These are phyloP conservation scores for Colletotrichum costaricense DNA, from an alignment of 2,329 filamentous ascomycete species.

Conservation along the genomic window DNA sequence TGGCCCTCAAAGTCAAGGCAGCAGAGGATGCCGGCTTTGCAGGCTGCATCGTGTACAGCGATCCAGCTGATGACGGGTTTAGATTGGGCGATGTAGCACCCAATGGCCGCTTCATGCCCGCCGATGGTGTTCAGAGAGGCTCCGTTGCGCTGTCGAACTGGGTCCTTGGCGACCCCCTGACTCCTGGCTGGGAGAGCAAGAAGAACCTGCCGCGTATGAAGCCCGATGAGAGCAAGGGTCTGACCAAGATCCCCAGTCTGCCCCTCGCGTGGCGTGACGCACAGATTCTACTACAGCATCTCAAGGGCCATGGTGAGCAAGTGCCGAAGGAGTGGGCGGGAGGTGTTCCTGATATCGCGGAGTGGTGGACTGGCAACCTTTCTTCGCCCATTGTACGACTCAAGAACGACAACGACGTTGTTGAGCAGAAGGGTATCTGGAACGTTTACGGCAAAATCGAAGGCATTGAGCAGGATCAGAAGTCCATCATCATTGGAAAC, in stretches of 20 bases:
- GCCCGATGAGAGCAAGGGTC: slow-evolving; percentile 75
- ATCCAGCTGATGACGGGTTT: slow-evolving; percentile 88
- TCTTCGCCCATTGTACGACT: slow-evolving; percentile 83
- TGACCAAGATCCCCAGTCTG: slow-evolving; percentile 88
- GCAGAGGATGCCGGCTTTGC: slow-evolving; percentile 87
- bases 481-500: slow-evolving; percentile 90
- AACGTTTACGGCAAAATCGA: slow-evolving; percentile 88
- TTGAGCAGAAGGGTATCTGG: slow-evolving; percentile 85
- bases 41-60: slow-evolving; percentile 92
- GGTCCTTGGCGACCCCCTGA: slow-evolving; percentile 91
- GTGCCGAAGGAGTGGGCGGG: slow-evolving; percentile 80
- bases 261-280: slow-evolving; percentile 93
- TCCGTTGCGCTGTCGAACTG: slow-evolving; percentile 84
- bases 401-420: slow-evolving; percentile 88
- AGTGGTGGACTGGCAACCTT: slow-evolving; percentile 82
- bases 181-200: slow-evolving; percentile 84
- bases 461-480: slow-evolving; percentile 85
- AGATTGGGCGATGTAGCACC: slow-evolving; percentile 78
- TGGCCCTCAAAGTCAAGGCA: slow-evolving; percentile 86
- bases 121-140: slow-evolving; percentile 85
- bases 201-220: slow-evolving; percentile 73
- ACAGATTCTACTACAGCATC: slow-evolving; percentile 77
- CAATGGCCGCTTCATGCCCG: slow-evolving; percentile 81
- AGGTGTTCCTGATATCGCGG: slow-evolving; percentile 77
- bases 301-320: slow-evolving; percentile 79